A percentile compares a stretch with the other conserved stretches of the same genome.
Conservation (phyloP, 306 rosid genomes). For the Trifolium pratense region DNA sequence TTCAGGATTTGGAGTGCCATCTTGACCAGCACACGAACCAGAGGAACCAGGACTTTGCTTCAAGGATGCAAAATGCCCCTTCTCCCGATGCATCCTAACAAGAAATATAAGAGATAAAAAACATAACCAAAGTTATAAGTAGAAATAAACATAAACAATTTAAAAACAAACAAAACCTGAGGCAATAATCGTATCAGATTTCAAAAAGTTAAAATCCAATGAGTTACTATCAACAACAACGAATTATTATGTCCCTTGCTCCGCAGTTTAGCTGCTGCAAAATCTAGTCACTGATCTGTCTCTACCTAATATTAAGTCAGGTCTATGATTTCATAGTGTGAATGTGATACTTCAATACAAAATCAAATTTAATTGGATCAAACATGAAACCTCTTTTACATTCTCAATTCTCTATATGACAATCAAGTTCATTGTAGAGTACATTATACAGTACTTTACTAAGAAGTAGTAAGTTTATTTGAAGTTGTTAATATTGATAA, state of each 20-base stretch:
- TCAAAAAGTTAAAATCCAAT: neutral
- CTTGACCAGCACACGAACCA: conserved; percentile 66
- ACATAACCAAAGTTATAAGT: neutral
- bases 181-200: neutral
- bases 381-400: conserved; percentile 11
- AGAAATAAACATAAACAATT: conserved; percentile 19
- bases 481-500: conserved; percentile 10
- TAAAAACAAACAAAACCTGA: conserved; percentile 25
- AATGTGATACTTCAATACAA: conserved; percentile 11
- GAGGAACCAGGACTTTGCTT: conserved; percentile 75
- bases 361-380: conserved; percentile 27
- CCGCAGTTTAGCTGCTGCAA: conserved; percentile 17
- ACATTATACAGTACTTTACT: conserved; percentile 23
- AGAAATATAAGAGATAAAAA: conserved; percentile 36
- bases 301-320: conserved; percentile 32
- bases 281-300: conserved; percentile 23
- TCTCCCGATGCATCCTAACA: conserved; percentile 89
- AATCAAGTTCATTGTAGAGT: conserved; percentile 14
- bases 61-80: conserved; percentile 86
- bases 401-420: neutral
- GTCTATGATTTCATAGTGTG: conserved; percentile 22
- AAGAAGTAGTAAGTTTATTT: neutral
- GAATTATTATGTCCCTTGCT: conserved; percentile 7
- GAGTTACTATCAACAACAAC: conserved; percentile 28
- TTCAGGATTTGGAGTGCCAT: conserved; percentile 68